phyloP scores from a whole-genome alignment of 352 stramenopile species.

The Phytopythium ostracodes region DNA sequence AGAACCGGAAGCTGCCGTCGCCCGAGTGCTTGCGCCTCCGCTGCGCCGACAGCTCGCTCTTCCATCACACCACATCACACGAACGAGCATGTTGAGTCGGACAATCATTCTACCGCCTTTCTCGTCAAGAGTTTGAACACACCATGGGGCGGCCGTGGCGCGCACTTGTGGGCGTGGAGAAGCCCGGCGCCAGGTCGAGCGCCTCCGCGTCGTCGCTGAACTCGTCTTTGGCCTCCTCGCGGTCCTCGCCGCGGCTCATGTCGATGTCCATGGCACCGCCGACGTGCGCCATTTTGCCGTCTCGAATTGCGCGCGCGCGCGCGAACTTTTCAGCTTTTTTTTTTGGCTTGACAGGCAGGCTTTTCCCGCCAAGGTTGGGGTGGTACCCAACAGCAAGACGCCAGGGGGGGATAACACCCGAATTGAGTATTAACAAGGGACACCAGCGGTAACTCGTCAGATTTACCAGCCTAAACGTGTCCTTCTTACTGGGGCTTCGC shows the following conservation, averaged over 20 bases:
- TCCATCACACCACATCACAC: no score
- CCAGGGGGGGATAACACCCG: background rate
- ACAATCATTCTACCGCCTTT: no score
- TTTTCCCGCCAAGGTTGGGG: slow-evolving; percentile 3
- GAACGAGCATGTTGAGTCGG: background rate
- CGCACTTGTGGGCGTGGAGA: slow-evolving; percentile 16
- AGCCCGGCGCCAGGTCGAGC: slow-evolving; percentile 9
- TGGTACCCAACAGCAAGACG: no score
- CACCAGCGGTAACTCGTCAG: no score
- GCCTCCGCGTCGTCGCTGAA: slow-evolving; percentile 8
- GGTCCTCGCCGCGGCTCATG: slow-evolving; percentile 21
- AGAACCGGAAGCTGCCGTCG: slow-evolving; percentile 48
- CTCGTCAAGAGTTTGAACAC: background rate
- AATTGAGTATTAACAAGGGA: background rate
- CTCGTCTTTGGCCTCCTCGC: slow-evolving; percentile 11
- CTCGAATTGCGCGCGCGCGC: background rate
- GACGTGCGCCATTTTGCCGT: background rate
- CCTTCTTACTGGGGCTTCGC: no score
- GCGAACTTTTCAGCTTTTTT: background rate
- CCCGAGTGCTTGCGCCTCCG: slow-evolving; percentile 22
- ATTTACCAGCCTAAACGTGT: no score
- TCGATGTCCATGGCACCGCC: slow-evolving; percentile 18
- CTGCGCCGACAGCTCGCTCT: slow-evolving; percentile 16
- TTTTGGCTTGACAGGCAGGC: background rate
- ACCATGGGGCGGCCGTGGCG: slow-evolving; percentile 9